A percentile compares a stretch with the other conserved stretches of the same genome.
Evolutionary conservation across 2,329 filamentous ascomycete species (phyloP).

Genomic region (Nigrograna mackinnonii): DNA sequence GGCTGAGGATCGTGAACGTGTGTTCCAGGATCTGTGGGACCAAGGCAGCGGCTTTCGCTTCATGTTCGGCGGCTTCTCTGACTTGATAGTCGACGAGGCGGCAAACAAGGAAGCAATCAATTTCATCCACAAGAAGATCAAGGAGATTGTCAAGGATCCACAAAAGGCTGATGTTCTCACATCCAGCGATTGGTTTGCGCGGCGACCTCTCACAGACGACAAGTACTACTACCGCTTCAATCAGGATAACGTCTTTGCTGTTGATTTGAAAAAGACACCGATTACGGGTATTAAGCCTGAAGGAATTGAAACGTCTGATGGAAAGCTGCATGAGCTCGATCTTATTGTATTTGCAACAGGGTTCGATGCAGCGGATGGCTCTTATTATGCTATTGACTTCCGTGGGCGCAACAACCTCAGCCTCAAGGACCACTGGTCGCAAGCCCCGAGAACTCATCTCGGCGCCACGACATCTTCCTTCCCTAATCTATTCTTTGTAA

Average conservation of each 20-base stretch:
- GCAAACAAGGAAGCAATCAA: not conserved
- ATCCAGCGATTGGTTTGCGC: not conserved
- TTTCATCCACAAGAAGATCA: not conserved
- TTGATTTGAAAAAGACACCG: not conserved
- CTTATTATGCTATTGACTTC: not conserved
- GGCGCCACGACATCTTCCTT: not conserved
- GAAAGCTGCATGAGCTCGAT: not conserved
- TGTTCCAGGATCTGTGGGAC: not conserved
- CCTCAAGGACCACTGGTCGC: not conserved
- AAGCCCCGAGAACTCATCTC: not conserved
- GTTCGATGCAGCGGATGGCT: not conserved
- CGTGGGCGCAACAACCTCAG: not conserved
- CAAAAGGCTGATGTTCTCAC: not conserved
- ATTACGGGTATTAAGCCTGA: not conserved
- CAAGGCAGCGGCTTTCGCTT: not conserved
- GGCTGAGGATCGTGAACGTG: not conserved
- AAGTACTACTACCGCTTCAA: not conserved
- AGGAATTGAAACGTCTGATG: not conserved
- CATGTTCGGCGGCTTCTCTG: not conserved
- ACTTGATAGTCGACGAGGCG: not conserved
- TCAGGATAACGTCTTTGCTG: not conserved
- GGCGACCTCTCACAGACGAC: not conserved
- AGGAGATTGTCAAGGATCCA: not conserved
- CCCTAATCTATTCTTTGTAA: not conserved
- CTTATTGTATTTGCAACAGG: not conserved